Evolutionary conservation across 2,329 filamentous ascomycete species (phyloP).

Genomic region (Neocatenulostroma microsporum): DNA sequence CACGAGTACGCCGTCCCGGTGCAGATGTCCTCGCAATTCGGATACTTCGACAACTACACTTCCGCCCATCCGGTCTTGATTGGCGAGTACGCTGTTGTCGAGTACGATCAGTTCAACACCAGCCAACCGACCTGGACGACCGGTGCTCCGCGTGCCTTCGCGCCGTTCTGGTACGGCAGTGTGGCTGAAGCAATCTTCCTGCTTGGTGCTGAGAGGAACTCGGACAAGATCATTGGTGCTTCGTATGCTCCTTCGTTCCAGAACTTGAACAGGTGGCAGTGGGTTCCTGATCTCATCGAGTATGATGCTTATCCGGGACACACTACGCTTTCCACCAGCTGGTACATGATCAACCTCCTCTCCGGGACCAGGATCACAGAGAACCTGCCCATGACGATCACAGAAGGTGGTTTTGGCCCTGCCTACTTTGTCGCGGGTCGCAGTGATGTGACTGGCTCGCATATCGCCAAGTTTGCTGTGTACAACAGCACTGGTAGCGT

Average conservation of each 20-base stretch:
- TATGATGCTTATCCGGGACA: conserved; percentile 33
- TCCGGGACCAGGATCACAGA: conserved; percentile 39
- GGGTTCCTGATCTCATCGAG: conserved; percentile 33
- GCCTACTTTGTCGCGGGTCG: conserved; percentile 42
- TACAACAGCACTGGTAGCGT: conserved; percentile 41
- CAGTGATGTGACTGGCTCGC: conserved; percentile 29
- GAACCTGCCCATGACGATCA: conserved; percentile 35
- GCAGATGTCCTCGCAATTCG: conserved; percentile 23
- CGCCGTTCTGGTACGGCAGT: conserved; percentile 44
- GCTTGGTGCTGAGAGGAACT: conserved; percentile 58
- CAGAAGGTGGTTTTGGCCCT: conserved; percentile 32
- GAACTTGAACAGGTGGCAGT: conserved; percentile 27
- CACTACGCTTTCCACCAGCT: conserved; percentile 26
- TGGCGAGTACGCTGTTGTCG: conserved; percentile 47
- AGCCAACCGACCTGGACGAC: conserved; percentile 36
- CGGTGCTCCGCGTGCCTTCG: conserved; percentile 38
- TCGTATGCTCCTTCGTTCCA: conserved; percentile 36
- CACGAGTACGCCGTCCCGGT: conserved; percentile 27
- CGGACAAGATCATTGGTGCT: conserved; percentile 49
- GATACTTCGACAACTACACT: conserved; percentile 42
- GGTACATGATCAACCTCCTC: conserved; percentile 34
- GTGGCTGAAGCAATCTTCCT: conserved; percentile 60
- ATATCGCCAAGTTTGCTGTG: conserved; percentile 41
- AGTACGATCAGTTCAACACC: conserved; percentile 42
- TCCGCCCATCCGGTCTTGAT: conserved; percentile 29